phyloP scores from a whole-genome alignment of 202 grass and related monocot species.

The Carex arenaria region DNA sequence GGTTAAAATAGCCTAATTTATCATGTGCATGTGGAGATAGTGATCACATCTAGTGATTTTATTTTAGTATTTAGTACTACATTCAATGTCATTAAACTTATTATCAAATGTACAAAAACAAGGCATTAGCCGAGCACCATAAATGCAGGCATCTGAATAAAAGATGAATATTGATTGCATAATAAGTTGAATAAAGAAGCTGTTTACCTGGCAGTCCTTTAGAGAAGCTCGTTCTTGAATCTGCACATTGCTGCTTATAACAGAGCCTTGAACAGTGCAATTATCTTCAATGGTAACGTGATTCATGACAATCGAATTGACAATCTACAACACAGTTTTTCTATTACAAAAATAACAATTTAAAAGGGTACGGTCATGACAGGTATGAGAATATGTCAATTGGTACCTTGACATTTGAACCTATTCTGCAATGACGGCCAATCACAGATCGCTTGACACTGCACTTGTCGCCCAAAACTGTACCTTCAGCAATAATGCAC shows the following conservation, averaged over 20 bases:
- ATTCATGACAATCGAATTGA: slow-evolving; percentile 90
- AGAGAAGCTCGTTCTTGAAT: slow-evolving; percentile 76
- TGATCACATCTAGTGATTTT: slow-evolving; percentile 7
- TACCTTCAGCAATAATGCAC: slow-evolving; percentile 94
- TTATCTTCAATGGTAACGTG: slow-evolving; percentile 96
- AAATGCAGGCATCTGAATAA: background rate
- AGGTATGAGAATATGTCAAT: background rate
- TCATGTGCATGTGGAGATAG: background rate
- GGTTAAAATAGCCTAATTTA: background rate
- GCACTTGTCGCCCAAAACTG: slow-evolving; percentile 94
- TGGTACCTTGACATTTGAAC: slow-evolving; percentile 95
- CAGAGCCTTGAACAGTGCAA: slow-evolving; percentile 87
- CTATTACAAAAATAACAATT: slow-evolving; percentile 12
- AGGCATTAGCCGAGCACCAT: background rate
- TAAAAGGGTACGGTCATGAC: background rate
- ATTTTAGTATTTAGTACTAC: background rate
- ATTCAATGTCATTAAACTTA: background rate
- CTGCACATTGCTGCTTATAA: slow-evolving; percentile 72
- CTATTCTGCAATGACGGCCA: slow-evolving; percentile 94
- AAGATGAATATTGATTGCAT: background rate
- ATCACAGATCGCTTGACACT: slow-evolving; percentile 96
- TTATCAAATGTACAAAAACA: background rate
- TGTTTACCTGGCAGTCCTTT: slow-evolving; percentile 79
- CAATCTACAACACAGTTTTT: slow-evolving; percentile 51
- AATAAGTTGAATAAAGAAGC: background rate